phyloP scores from a whole-genome alignment of 495 filamentous ascomycete species.

The Penicillium fimorum region DNA sequence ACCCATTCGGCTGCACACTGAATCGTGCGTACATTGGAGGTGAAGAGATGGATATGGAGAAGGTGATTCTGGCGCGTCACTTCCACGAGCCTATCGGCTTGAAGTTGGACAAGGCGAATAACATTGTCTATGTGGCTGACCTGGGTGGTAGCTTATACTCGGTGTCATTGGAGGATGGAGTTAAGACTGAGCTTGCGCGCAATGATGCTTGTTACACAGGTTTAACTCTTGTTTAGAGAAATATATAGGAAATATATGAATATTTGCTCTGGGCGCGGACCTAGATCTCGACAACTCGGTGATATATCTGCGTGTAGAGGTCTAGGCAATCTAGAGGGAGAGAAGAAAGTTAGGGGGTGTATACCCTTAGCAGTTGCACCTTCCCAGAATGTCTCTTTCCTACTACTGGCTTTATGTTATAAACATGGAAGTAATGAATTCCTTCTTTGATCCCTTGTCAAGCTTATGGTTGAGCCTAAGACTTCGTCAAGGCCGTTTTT shows the following conservation, averaged over 20 bases:
- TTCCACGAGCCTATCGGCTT: slow-evolving; percentile 45
- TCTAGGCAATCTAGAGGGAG: too few species aligned
- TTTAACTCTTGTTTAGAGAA: slow-evolving; percentile 20
- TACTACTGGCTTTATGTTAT: too few species aligned
- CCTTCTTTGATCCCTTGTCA: too few species aligned
- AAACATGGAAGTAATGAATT: too few species aligned
- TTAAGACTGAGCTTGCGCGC: slow-evolving; percentile 33
- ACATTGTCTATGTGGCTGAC: slow-evolving; percentile 45
- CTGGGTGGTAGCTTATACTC: slow-evolving; percentile 47
- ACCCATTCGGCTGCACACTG: slow-evolving; percentile 30
- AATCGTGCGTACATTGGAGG: slow-evolving; percentile 25
- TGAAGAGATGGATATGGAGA: slow-evolving; percentile 20
- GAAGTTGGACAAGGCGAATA: slow-evolving; percentile 37
- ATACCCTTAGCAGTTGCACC: too few species aligned
- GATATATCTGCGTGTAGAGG: too few species aligned
- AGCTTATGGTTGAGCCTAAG: too few species aligned
- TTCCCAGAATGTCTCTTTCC: too few species aligned
- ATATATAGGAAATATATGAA: not conserved
- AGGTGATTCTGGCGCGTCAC: slow-evolving; percentile 38
- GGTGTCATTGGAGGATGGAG: slow-evolving; percentile 41
- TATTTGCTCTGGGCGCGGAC: too few species aligned
- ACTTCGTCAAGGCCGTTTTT: too few species aligned
- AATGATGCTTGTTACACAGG: slow-evolving; percentile 33
- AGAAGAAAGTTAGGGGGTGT: too few species aligned
- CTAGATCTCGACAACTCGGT: too few species aligned